Conservation (phyloP, 805 yeast species). For the Kurtzmaniella fragi region DNA sequence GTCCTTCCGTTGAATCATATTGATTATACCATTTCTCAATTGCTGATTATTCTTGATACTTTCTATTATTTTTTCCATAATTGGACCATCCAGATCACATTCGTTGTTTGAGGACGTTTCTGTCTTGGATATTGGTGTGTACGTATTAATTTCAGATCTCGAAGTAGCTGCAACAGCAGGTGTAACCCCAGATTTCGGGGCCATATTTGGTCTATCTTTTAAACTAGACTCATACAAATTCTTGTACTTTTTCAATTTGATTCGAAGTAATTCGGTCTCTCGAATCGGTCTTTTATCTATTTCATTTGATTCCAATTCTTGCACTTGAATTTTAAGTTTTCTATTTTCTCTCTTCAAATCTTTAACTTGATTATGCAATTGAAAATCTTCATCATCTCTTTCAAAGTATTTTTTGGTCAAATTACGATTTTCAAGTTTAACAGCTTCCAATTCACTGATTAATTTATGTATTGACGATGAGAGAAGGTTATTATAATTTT, state of each 20-base stretch:
- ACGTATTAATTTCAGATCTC: neutral
- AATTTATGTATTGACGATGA: constrained; percentile 24
- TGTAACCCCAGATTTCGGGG: neutral
- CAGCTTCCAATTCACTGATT: constrained; percentile 10
- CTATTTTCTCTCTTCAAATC: neutral
- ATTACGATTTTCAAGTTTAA: neutral
- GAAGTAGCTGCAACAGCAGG: neutral
- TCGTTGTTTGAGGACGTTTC: no score
- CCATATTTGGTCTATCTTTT: constrained; percentile 1
- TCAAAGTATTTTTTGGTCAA: neutral
- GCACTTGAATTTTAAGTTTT: constrained; percentile 2
- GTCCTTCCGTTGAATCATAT: neutral
- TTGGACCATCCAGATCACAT: no score
- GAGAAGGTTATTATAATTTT: constrained; percentile 21
- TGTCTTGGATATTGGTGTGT: no score
- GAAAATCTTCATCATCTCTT: constrained; percentile 1
- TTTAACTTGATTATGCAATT: neutral
- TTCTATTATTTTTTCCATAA: neutral
- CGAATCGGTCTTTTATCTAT: constrained; percentile 14
- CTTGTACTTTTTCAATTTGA: constrained; percentile 31
- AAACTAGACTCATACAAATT: constrained; percentile 18
- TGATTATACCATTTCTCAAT: neutral
- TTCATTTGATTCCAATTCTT: constrained; percentile 10
- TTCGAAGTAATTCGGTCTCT: constrained; percentile 27
- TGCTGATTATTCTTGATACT: neutral